Conservation (phyloP, 2,329 filamentous ascomycete genomes). For the Scytalidium sp. region DNA sequence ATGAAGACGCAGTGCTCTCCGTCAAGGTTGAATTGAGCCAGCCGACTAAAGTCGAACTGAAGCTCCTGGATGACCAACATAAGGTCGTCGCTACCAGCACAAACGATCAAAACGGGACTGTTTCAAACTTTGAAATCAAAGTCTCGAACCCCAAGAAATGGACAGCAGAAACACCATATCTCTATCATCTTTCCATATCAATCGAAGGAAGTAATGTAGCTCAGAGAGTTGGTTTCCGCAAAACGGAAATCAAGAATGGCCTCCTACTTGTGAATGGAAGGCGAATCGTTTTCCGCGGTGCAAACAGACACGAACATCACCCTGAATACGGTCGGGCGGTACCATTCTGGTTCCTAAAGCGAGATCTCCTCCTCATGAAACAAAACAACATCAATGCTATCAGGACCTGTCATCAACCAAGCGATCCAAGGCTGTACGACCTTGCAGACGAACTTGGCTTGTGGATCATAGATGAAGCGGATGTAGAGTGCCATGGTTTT, state of each 20-base stretch:
- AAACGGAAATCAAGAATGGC: constrained; percentile 59
- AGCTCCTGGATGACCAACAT: constrained; percentile 42
- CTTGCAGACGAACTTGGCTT: constrained; percentile 64
- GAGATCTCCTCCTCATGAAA: constrained; percentile 67
- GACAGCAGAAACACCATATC: constrained; percentile 64
- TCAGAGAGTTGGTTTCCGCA: constrained; percentile 61
- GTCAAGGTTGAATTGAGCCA: constrained; percentile 43
- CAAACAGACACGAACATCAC: constrained; percentile 71
- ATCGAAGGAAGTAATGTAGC: constrained; percentile 34
- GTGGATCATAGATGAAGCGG: constrained; percentile 55
- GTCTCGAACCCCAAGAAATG: constrained; percentile 58
- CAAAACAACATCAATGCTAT: constrained; percentile 68
- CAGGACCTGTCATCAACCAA: constrained; percentile 66
- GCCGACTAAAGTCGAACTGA: constrained; percentile 31
- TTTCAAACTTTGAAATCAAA: constrained; percentile 9
- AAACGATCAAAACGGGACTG: constrained; percentile 24
- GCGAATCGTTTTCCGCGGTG: constrained; percentile 58
- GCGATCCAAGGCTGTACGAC: constrained; percentile 57
- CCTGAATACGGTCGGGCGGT: constrained; percentile 52
- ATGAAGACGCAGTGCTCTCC: constrained; percentile 46
- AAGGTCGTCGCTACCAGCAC: constrained; percentile 25
- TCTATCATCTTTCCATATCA: constrained; percentile 47
- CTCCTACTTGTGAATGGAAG: constrained; percentile 61
- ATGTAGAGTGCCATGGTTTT: constrained; percentile 51
- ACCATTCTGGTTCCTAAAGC: constrained; percentile 47